Base-by-base conservation (phyloP, 257 asterid species). In the Plantago major region DNA sequence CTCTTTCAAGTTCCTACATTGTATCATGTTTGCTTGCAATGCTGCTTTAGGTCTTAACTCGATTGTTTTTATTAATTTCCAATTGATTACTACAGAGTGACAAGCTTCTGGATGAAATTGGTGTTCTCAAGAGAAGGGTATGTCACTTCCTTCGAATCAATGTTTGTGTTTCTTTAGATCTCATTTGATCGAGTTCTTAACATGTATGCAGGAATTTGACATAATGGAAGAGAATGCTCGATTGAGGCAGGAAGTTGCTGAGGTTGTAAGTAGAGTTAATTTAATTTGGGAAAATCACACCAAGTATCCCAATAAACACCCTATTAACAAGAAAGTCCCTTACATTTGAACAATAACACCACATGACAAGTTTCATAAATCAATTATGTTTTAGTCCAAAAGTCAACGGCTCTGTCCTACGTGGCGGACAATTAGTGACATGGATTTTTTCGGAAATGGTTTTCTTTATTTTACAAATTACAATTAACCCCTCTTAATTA, bases 81-180 rank as follows among this genome's bases (percentile, higher is more conserved):
- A 42, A 56, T 72, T 60, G 18, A 42, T 70, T 74, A 33, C 3
- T 4, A 74, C 82, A 89, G 95, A 74, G 80, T 50, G 92, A 79
- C 44, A 78, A 12, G 66, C 72, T 60, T 18, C 47, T 75, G 73
- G 74, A 61, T 59, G 95, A 90, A 77, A 82, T 90, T 58, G 62
- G 59, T 68, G 42, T 46, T 73, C 74, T 81, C 63, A 84, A 77
- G 82, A 68, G 66, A 69, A 84, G 84, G 95, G 97, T 65, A 56
- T 67, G 86, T 78, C 67, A 56, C 70, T 84, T 78, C 59, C 62
- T 11, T 6, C 15, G 53, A 47, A 46, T 66, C 47, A 45, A n/a
- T 40, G 28, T 58, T 17, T 58, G 14, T 13, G 15, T 40, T 22
- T 9, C 38, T 4, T 17, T 22, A 22, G 13, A 9, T 11, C 12